These are phyloP conservation scores for Colletotrichum sp. DNA, from an alignment of 2,329 filamentous ascomycete species.

Conservation along the genomic window DNA sequence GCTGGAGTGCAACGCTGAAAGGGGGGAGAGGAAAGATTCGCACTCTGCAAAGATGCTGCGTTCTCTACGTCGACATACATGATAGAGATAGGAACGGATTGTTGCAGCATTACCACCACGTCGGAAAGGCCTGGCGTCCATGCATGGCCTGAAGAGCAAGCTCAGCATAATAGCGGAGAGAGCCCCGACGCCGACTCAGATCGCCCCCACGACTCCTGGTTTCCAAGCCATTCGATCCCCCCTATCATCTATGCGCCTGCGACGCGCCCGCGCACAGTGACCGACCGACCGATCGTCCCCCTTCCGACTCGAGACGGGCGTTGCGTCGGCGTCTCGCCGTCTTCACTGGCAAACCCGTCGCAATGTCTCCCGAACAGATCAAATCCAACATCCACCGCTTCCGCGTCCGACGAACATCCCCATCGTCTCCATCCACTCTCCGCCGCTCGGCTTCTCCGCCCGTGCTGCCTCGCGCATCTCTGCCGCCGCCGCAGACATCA, in stretches of 20 bases:
- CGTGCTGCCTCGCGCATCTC: neutral
- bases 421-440: conserved; percentile 12
- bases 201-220: neutral
- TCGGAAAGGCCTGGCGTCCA: neutral
- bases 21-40: neutral
- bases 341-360: neutral
- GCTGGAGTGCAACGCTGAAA: neutral
- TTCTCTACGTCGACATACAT: neutral
- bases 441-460: conserved; percentile 26
- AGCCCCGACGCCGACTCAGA: neutral
- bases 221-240: neutral
- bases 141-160: neutral
- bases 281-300: neutral
- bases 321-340: conserved; percentile 15
- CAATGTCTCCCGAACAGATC: conserved; percentile 24
- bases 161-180: neutral
- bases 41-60: neutral
- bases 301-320: conserved; percentile 2
- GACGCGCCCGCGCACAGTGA: neutral
- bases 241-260: neutral
- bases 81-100: neutral
- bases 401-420: conserved; percentile 28
- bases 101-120: neutral
- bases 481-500: neutral
- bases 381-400: conserved; percentile 30